Base-by-base conservation (phyloP, 2,329 filamentous ascomycete species). In the Paracorniculantispora psalliotae region DNA sequence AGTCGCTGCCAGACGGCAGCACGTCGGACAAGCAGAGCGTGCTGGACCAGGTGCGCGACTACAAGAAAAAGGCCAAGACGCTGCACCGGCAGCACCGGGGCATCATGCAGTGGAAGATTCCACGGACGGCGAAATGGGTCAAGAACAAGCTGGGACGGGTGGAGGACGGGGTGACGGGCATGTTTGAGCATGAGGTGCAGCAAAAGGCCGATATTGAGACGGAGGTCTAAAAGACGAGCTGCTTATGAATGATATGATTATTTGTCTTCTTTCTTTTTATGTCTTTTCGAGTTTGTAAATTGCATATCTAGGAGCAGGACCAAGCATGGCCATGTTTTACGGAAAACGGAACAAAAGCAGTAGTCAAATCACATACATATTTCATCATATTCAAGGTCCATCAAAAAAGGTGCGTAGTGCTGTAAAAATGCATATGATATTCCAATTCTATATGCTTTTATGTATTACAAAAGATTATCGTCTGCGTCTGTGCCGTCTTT, bases 41-140 rank as follows among this genome's bases (percentile, higher is more conserved):
- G 77, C 59, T 75, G 10, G 79, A 80, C 46, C 76, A 82, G 67
- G 61, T 85, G 48, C 80, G 78, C 59, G 85, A 88, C 61, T 89
- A 86, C 67, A 83, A 81, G 67, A 76, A 78, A 59, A 76, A 85
- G 64, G 75, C 79, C 63, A 82, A 81, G 70, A 78, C 82, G 61
- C 72, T 88, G 63, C 86, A 90, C 69, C 75, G 86, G 51, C 81
- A 82, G 67, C 85, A 91, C 66, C 74, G 85, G 23, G 88, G 88
- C 0, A 68, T 88, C 43, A 91, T 91, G 88, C 88, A 91, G 72
- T 91, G 87, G 84, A 75, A 75, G 73, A 67, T 70, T 48, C 73
- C 73, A n/a, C 74, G 78, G n/a, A 76, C 74, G 15, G 75, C 75
- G n/a, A 75, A 77, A 70, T 81, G 66, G 81, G 71, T 76, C 61